Base-by-base conservation (phyloP, 148 eudicot species). In the Chenopodium album region DNA sequence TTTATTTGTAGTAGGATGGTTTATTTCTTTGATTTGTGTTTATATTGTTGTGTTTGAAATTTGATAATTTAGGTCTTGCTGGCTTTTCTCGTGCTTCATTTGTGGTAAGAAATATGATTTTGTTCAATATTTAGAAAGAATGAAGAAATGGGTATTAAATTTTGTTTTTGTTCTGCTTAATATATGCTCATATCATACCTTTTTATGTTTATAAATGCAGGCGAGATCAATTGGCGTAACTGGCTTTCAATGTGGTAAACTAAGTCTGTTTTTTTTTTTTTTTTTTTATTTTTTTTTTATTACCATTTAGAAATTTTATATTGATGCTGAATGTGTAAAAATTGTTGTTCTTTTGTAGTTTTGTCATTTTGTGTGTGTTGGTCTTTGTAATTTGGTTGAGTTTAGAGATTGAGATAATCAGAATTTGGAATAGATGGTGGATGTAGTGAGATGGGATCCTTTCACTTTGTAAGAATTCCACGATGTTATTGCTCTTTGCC, bases 51-150 rank as follows among this genome's bases (percentile, higher is more conserved):
- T 76, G 12, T 14, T 44, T 75, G 56, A 60, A 19, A 0, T 80
- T 28, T 66, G 19, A 14, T 47, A 73, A 50, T 83, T 8, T 75
- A 92, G 94, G 95, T 60, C 83, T 93, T 68, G 81, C 65, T 67
- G 94, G 98, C 20, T 68, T 86, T 71, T 56, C 83, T 78, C 92
- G 92, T 29, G 92, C 89, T 79, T 88, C 90, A 72, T 91, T 85
- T 75, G 88, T 92, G 92, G 98, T 92, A 90, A 87, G 84, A 26
- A 41, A 67, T 80, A 9, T 74, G 12, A 74, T 68, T 64, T 50
- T 16, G 56, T 52, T 73, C 22, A 48, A 48, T 65, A 5, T 17
- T 22, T 11, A 1, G 12, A 23, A 41, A 73, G 16, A 73, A 72
- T 23, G 31, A 28, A 14, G 14, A 23, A 48, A 48, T 13, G 4